Base-by-base conservation (phyloP, 2,329 filamentous ascomycete genomes). In the Pseudogymnoascus sp. region DNA sequence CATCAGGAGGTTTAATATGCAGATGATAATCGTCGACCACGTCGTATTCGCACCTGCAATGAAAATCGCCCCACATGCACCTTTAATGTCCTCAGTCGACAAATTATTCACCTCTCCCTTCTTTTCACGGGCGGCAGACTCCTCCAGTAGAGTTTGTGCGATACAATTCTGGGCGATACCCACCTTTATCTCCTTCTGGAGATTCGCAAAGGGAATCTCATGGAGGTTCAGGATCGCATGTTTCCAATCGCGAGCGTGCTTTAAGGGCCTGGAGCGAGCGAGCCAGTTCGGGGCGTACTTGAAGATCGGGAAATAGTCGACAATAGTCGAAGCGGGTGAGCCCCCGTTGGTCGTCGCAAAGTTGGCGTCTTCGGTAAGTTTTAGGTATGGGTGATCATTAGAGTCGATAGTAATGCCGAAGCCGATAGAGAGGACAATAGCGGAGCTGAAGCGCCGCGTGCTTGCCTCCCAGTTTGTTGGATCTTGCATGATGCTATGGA, bases 221-320 rank as follows among this genome's bases (percentile, higher is more conserved):
- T 80, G 79, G 21, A 82, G 72, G 6, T 68, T 71, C 14, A 70
- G 69, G 64, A 80, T 77, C 1, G 75, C 72, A 62, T 65, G 65
- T 12, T 67, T 66, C 63, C 62, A 72, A 23, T 68, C 63, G 12
- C 69, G 65, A 8, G 73, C 72, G 64, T 69, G 68, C 28, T 68
- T 69, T 7, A 74, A 61, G 3, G 72, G 64, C 38, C 59, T 23
- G 2, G 67, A 70, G 21, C 71, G 66, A 65, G 70, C 65, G 60
- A 73, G 60, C 67, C 72, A 77, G 28, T 73, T 67, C 0, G 80
- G 79, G n/a, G 82, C 66, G 64, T 75, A 74, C 59, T 73, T 74
- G n/a, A 77, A 68, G 12, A 75, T 70, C 0, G 80, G 81, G 61
- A 82, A 80, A 65, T 79, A 75, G 67, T 82, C 80, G 12, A 82